phyloP scores from a whole-genome alignment of 2,329 filamentous ascomycete species.

The Colletotrichum sp. region DNA sequence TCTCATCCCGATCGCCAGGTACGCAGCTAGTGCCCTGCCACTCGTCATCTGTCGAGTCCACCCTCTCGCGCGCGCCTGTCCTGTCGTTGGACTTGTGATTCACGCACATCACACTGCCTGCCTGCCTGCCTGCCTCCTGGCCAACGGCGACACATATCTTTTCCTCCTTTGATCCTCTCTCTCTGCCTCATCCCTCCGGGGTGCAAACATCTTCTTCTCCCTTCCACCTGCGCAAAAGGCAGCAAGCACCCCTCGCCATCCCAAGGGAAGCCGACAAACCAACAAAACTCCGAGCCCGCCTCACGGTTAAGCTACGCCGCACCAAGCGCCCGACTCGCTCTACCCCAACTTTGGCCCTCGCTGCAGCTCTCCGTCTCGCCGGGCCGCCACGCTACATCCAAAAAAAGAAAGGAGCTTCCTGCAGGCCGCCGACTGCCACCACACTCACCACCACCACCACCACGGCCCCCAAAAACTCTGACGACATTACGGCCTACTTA shows the following conservation, averaged over 20 bases:
- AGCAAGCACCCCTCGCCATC: neutral
- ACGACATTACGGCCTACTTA: constrained; percentile 19
- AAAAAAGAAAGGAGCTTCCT: constrained; percentile 16
- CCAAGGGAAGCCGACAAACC: neutral
- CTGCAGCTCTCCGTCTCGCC: constrained; percentile 10
- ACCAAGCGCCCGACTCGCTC: neutral
- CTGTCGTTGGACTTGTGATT: neutral
- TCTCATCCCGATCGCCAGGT: neutral
- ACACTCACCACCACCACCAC: neutral
- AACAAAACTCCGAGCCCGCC: neutral
- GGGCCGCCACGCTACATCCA: neutral
- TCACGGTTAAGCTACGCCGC: neutral
- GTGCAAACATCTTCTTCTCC: neutral
- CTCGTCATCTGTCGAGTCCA: neutral
- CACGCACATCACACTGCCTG: neutral
- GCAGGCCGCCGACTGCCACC: neutral
- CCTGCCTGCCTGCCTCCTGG: neutral
- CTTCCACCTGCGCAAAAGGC: neutral
- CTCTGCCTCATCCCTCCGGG: neutral
- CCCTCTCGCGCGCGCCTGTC: neutral
- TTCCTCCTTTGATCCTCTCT: neutral
- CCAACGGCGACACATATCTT: neutral
- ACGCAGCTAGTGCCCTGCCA: neutral
- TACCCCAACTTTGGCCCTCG: neutral
- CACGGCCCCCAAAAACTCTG: neutral